Conservation (phyloP, 345 rosid genomes). For the Syzygium oleosum region DNA sequence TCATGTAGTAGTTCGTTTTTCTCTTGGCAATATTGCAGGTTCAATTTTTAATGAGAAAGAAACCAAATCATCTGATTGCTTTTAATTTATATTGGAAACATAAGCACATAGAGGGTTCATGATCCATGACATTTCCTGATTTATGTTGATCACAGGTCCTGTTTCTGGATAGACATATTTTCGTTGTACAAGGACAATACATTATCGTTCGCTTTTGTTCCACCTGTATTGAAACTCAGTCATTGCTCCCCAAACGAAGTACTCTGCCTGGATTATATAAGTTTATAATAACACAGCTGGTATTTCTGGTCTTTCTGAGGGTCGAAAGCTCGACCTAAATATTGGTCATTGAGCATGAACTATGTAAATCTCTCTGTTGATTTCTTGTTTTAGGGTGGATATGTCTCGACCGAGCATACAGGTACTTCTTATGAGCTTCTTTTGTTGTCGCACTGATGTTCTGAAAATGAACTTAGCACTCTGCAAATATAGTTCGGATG, state of each 20-base stretch:
- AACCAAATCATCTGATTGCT: too few species aligned
- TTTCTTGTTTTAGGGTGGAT: fast-evolving
- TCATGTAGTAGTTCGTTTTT: too few species aligned
- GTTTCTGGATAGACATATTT: not conserved
- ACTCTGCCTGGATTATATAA: not conserved
- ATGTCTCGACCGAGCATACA: not conserved
- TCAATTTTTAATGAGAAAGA: too few species aligned
- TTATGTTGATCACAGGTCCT: too few species aligned
- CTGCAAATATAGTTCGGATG: fast-evolving
- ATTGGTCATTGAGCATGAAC: not conserved
- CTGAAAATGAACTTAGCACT: not conserved
- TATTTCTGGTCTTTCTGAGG: not conserved
- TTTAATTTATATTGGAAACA: too few species aligned
- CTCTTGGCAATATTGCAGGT: not conserved
- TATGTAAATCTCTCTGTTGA: not conserved
- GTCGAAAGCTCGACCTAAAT: not conserved
- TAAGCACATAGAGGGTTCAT: not conserved
- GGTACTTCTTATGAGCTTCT: not conserved
- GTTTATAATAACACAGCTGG: fast-evolving
- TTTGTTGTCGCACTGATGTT: fast-evolving
- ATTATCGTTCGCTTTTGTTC: not conserved
- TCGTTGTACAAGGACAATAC: not conserved
- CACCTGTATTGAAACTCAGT: not conserved
- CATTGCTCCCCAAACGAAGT: not conserved
- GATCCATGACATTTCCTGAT: too few species aligned